These are phyloP conservation scores for Hymenoscyphus albidus DNA, from an alignment of 2,329 filamentous ascomycete species.

Conservation along the genomic window DNA sequence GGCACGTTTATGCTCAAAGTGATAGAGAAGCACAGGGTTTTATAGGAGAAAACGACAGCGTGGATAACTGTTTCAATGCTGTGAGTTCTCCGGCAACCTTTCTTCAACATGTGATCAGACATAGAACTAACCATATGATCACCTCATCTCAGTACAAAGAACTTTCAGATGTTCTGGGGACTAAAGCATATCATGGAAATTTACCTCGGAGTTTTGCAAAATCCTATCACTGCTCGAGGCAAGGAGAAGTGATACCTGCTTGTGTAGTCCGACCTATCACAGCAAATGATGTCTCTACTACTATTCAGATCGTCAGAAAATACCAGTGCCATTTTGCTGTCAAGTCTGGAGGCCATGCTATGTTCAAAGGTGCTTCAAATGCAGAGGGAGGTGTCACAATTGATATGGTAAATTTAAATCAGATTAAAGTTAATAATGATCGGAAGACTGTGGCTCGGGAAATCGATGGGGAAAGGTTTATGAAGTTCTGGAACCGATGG, in stretches of 20 bases:
- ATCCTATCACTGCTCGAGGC: not conserved
- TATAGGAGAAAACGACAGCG: not conserved
- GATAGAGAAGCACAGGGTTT: not conserved
- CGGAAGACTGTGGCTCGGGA: constrained; percentile 36
- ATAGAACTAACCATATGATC: not conserved
- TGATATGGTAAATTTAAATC: constrained; percentile 38
- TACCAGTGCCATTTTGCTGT: constrained; percentile 26
- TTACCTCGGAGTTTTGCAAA: not conserved
- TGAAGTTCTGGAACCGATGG: constrained; percentile 31
- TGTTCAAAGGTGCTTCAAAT: constrained; percentile 45
- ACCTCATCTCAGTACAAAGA: not conserved
- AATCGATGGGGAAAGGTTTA: constrained; percentile 41
- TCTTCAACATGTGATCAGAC: not conserved
- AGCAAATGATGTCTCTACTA: constrained; percentile 22
- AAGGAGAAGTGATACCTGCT: constrained; percentile 16
- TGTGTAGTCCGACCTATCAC: constrained; percentile 24
- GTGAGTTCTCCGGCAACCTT: not conserved
- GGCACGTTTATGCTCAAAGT: not conserved
- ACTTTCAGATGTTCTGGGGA: not conserved
- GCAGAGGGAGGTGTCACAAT: constrained; percentile 47
- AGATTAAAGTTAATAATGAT: constrained; percentile 29
- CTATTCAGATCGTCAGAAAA: constrained; percentile 12
- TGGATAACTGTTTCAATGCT: not conserved
- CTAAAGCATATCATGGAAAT: not conserved
- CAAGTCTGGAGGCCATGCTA: constrained; percentile 27